Percentiles rank a stretch among this genome's conserved stretches.
phyloP scores from a whole-genome alignment of 2,329 filamentous ascomycete genomes.

The Thelonectria rubi region DNA sequence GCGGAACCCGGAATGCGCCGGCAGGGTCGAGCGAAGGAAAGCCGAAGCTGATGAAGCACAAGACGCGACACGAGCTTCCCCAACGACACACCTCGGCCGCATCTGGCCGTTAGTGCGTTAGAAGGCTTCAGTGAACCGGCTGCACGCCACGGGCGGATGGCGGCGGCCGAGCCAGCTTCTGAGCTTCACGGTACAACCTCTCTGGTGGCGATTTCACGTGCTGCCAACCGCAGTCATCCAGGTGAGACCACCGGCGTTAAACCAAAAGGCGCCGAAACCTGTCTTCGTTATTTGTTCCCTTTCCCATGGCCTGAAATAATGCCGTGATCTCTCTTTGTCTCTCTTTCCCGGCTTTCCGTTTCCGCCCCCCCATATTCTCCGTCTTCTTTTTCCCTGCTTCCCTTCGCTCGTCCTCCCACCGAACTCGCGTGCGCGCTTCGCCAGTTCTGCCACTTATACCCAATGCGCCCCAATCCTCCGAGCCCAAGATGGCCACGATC shows the following conservation, averaged over 20 bases:
- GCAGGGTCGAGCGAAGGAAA: too few species aligned
- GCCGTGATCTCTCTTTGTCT: slow-evolving; percentile 33
- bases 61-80: background rate
- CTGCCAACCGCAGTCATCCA: slow-evolving; percentile 35
- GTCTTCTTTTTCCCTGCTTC: slow-evolving; percentile 20
- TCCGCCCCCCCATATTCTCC: slow-evolving; percentile 3
- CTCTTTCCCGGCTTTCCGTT: slow-evolving; percentile 24
- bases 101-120: slow-evolving; percentile 28
- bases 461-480: slow-evolving; percentile 39
- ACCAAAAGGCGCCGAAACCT: slow-evolving; percentile 34
- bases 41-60: background rate
- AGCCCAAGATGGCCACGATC: slow-evolving; percentile 69
- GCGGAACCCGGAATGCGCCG: too few species aligned
- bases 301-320: slow-evolving; percentile 32
- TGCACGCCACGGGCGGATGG: too few species aligned
- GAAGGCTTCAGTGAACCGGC: too few species aligned
- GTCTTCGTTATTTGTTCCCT: slow-evolving; percentile 30
- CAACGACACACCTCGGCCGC: slow-evolving; percentile 27
- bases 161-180: slow-evolving; percentile 1
- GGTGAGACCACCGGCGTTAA: slow-evolving; percentile 41
- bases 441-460: slow-evolving; percentile 37
- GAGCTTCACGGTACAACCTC: slow-evolving; percentile 32
- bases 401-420: slow-evolving; percentile 13
- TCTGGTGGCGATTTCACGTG: slow-evolving; percentile 45
- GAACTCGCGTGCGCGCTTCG: slow-evolving; percentile 20